Percentiles rank a stretch among this genome's conserved stretches.
phyloP scores from a whole-genome alignment of 805 yeast species.

The Saccharomycopsis oosterbeekiorum region DNA sequence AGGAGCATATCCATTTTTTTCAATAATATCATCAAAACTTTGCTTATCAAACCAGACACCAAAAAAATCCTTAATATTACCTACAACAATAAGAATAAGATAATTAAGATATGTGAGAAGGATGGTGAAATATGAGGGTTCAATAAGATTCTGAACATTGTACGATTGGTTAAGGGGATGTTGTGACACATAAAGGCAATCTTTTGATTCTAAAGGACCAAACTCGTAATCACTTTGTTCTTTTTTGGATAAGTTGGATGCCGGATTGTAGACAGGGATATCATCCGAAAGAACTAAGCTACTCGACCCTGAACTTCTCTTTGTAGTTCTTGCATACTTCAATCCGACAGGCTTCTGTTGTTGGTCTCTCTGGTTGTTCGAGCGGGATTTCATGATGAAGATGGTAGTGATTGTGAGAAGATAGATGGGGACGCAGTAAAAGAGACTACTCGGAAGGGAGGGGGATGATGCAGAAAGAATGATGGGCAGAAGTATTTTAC shows the following conservation, averaged over 20 bases:
- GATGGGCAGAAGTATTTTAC: background rate
- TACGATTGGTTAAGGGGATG: constrained; percentile 35
- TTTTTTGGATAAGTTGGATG: constrained; percentile 20
- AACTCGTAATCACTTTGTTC: constrained; percentile 40
- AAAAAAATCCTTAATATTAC: constrained; percentile 83
- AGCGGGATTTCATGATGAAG: background rate
- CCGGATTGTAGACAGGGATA: constrained; percentile 9
- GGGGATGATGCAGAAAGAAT: background rate
- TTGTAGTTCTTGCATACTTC: background rate
- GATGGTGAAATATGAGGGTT: constrained; percentile 76
- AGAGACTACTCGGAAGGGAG: background rate
- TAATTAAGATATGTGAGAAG: constrained; percentile 80
- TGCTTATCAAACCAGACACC: constrained; percentile 66
- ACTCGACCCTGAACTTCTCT: background rate
- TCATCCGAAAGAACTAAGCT: background rate
- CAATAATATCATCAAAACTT: constrained; percentile 55
- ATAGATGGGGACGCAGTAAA: constrained; percentile 1
- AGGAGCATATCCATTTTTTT: constrained; percentile 88
- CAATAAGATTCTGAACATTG: constrained; percentile 39
- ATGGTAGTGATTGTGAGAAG: background rate
- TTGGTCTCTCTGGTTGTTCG: background rate
- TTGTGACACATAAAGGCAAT: constrained; percentile 38
- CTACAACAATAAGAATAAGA: constrained; percentile 73
- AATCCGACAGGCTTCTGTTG: background rate
- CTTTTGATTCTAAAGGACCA: constrained; percentile 37